Base-by-base conservation (phyloP, 192 early-diverging fungal species). In the Backusella morwellensis region DNA sequence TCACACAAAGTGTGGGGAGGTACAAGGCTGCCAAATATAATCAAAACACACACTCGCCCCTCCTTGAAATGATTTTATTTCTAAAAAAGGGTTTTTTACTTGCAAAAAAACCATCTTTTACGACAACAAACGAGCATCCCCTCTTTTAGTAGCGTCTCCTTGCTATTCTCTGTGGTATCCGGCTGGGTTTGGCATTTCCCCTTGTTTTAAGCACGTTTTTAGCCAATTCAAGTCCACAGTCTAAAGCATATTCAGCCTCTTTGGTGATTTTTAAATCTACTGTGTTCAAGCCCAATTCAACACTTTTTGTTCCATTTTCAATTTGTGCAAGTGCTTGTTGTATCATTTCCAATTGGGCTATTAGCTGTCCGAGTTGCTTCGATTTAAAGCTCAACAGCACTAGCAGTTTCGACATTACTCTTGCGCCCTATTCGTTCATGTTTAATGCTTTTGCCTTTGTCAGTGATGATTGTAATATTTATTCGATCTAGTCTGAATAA, bases 241-340 rank as follows among this genome's bases (percentile, higher is more conserved):
- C 50, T 9, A 56, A 7, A 56, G 19, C 8, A 21, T 56, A n/a
- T 56, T 56, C 54, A 56, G 56, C 56, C 56, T 63, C 56, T 63
- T 63, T 26, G 8, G 12, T 29, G 56, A 63, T 63, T 63, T 63
- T 12, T 29, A 63, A 29, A 63, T 63, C 26, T 23, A 29, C 56
- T 63, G 3, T 14, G 23, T 63, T 63, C 5, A 63, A 63, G 56
- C 56, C 56, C 56, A 63, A 63, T 63, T 63, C 56, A 63, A 63
- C 56, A 63, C 56, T 63, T 9, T 56, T 56, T 56, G 54, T 56
- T 56, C 54, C 54, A 56, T 56, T 56, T 56, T 56, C 54, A 56
- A 56, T 56, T 56, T 56, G 50, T 54, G 50, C 50, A n/a, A 54
- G 54, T 56, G 54, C 54, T 56, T 63, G 56, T 29, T 63, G 56